Percentiles rank a stretch among this genome's conserved stretches.
Evolutionary conservation across 352 stramenopile species (phyloP).

Genomic region (Paralagenidium karlingii): DNA sequence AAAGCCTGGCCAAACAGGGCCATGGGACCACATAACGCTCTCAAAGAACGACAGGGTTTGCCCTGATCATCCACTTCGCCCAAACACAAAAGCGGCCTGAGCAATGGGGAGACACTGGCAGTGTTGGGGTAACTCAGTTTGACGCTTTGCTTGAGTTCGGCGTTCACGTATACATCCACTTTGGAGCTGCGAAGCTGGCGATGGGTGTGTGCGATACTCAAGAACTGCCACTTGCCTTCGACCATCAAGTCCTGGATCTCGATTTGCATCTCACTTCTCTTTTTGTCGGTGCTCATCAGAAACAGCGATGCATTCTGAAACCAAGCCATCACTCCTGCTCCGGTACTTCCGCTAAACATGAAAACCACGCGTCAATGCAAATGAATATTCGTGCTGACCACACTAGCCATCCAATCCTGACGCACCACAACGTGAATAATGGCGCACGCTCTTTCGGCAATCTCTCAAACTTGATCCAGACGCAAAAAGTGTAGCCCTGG

Average conservation of each 20-base stretch:
- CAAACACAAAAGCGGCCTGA: too few relatives aligned
- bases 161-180: slow-evolving; percentile 69
- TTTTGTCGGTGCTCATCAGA: slow-evolving; percentile 75
- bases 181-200: slow-evolving; percentile 73
- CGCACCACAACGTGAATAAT: slow-evolving; percentile 68
- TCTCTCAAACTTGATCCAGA: slow-evolving; percentile 77
- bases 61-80: neutral
- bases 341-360: slow-evolving; percentile 45
- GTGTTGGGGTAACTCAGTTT: slow-evolving; percentile 63
- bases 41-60: slow-evolving; percentile 22
- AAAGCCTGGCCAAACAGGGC: slow-evolving; percentile 45
- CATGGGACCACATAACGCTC: slow-evolving; percentile 46
- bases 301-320: slow-evolving; percentile 66
- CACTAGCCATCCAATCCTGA: neutral
- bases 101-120: too few relatives aligned
- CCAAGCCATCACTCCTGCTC: slow-evolving; percentile 65
- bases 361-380: neutral
- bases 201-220: slow-evolving; percentile 78
- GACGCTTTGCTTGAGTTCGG: slow-evolving; percentile 54
- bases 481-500: slow-evolving; percentile 76
- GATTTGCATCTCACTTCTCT: slow-evolving; percentile 75
- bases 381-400: too few relatives aligned
- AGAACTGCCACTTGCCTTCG: slow-evolving; percentile 57
- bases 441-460: slow-evolving; percentile 52
- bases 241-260: slow-evolving; percentile 60